A percentile compares a stretch with the other conserved stretches of the same genome.
Conservation (phyloP, 179 eudicot genomes). For the Actinidia chinensis region DNA sequence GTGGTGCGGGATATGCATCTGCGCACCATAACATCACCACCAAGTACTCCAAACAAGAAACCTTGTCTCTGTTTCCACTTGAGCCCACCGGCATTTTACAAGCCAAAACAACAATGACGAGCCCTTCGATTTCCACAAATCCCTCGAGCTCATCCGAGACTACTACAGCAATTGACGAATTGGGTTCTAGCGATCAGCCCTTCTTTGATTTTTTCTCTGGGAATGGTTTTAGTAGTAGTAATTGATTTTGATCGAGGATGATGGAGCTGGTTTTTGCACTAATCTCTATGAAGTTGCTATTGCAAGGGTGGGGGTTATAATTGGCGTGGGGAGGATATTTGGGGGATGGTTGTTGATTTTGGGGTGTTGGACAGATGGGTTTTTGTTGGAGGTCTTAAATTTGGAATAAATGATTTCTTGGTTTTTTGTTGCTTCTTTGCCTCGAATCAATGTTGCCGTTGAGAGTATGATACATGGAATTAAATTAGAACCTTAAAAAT, state of each 20-base stretch:
- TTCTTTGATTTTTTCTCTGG: constrained; percentile 27
- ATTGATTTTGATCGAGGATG: neutral
- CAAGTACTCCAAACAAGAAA: constrained; percentile 34
- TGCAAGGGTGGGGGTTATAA: no score
- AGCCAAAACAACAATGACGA: constrained; percentile 11
- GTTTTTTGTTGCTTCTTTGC: no score
- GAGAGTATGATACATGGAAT: no score
- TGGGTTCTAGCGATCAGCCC: neutral
- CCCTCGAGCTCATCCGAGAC: constrained; percentile 20
- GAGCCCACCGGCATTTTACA: constrained; percentile 67
- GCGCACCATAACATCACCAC: neutral
- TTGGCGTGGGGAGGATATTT: no score
- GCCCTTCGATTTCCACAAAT: neutral
- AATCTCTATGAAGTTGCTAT: neutral
- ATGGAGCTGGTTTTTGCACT: constrained; percentile 5
- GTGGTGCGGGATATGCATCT: neutral
- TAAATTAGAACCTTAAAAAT: no score
- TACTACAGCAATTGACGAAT: neutral
- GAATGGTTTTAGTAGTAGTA: neutral
- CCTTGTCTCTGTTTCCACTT: constrained; percentile 62
- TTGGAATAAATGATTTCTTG: no score
- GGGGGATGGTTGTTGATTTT: no score
- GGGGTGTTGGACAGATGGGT: no score
- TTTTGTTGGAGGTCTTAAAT: no score
- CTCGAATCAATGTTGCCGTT: no score